Conservation (phyloP, 352 stramenopile genomes). For the Pythium rishiriense region DNA sequence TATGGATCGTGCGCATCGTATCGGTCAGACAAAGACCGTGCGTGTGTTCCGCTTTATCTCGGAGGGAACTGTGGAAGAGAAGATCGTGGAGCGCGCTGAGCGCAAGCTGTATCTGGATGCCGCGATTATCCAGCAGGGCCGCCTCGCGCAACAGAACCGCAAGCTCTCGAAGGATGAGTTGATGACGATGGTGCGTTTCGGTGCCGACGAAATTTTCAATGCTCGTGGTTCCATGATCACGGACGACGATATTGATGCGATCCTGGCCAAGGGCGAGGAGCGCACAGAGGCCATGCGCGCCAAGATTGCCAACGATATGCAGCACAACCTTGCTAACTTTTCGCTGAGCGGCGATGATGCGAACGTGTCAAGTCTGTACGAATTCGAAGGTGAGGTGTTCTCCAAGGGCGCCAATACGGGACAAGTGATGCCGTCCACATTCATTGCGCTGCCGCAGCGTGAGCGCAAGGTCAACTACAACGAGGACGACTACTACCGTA, state of each 20-base stretch:
- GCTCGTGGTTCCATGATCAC: conserved; percentile 88
- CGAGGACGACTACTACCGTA: conserved; percentile 96
- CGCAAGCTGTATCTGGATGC: conserved; percentile 99
- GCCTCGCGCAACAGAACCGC: conserved; percentile 92
- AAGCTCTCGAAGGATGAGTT: conserved; percentile 97
- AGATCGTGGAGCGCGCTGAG: conserved; percentile 97
- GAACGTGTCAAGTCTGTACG: conserved; percentile 82
- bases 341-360: conserved; percentile 89
- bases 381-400: conserved; percentile 89
- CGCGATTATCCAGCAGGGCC: conserved; percentile 98
- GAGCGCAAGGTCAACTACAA: conserved; percentile 95
- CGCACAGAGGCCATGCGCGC: conserved; percentile 87
- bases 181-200: conserved; percentile 96
- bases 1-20: conserved; percentile 97
- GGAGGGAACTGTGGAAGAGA: conserved; percentile 98
- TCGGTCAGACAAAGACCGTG: conserved; percentile 98
- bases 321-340: conserved; percentile 97
- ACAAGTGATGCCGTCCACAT: conserved; percentile 87
- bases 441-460: conserved; percentile 83
- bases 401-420: conserved; percentile 82
- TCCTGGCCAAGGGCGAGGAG: conserved; percentile 90
- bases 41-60: conserved; percentile 99
- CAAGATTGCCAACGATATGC: conserved; percentile 90
- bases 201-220: conserved; percentile 90
- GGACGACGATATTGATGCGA: conserved; percentile 92